Conservation (phyloP, 2,329 filamentous ascomycete species). For the Aureobasidium subglaciale region DNA sequence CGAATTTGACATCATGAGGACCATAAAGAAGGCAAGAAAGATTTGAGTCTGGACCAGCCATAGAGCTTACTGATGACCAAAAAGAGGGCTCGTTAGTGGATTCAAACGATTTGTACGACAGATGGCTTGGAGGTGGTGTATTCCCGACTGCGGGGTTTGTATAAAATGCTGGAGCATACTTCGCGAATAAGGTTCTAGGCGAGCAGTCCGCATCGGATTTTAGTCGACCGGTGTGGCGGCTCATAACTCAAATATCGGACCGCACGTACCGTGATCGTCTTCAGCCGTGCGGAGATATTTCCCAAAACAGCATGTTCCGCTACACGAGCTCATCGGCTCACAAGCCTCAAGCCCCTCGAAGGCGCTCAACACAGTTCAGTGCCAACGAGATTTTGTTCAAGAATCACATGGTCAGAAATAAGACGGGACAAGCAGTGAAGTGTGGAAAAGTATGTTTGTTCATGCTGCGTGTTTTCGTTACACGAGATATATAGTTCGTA, state of each 20-base stretch:
- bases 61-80: neutral
- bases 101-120: no score
- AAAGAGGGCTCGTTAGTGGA: no score
- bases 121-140: neutral
- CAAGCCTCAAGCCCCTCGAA: no score
- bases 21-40: constrained; percentile 2
- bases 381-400: no score
- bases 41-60: neutral
- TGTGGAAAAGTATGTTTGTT: neutral
- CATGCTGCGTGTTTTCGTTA: constrained; percentile 1
- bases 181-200: neutral
- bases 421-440: neutral
- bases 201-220: neutral
- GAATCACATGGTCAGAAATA: no score
- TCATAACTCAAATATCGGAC: neutral
- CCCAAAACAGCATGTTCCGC: no score
- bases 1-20: constrained; percentile 3
- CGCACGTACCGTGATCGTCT: no score
- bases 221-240: neutral
- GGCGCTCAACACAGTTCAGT: no score
- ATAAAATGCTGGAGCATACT: neutral
- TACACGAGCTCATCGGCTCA: no score
- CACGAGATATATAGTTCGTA: constrained; percentile 4
- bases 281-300: no score
- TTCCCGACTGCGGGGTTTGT: neutral